Evolutionary conservation across 1,284 basidiomycete genomes (phyloP).

Genomic region (Ustilago cynodontis): DNA sequence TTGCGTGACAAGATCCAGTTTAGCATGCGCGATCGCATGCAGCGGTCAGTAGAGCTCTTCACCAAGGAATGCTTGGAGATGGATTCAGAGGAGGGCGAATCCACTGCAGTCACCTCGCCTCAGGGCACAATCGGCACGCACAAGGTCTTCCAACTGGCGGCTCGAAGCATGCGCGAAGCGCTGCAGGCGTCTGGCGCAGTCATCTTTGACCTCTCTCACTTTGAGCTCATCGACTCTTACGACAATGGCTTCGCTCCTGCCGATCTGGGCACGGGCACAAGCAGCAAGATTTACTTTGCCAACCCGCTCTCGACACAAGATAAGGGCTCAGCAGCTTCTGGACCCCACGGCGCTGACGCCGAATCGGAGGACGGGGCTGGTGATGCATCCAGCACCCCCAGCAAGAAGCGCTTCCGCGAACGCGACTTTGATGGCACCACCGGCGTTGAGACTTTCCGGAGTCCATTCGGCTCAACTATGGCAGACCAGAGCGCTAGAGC

Average conservation of each 20-base stretch:
- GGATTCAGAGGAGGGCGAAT: constrained; percentile 73
- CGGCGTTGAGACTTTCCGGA: constrained; percentile 43
- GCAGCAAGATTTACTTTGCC: constrained; percentile 63
- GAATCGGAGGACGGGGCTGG: constrained; percentile 6
- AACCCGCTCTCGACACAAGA: constrained; percentile 43
- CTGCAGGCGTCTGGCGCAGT: constrained; percentile 91
- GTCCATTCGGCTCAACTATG: constrained; percentile 26
- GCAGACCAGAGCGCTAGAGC: constrained; percentile 31
- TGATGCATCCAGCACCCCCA: constrained; percentile 2
- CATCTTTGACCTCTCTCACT: constrained; percentile 90
- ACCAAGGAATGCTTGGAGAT: constrained; percentile 94
- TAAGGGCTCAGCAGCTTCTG: constrained; percentile 21
- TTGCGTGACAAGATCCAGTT: constrained; percentile 95
- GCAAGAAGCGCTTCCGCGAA: constrained; percentile 20
- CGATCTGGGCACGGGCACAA: constrained; percentile 58
- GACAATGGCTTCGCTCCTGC: constrained; percentile 72
- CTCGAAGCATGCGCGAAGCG: constrained; percentile 86
- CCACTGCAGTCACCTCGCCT: constrained; percentile 23
- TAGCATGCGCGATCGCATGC: constrained; percentile 88
- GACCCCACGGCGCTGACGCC: background rate
- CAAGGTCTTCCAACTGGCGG: constrained; percentile 74
- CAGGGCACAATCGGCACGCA: constrained; percentile 39
- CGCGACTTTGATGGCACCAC: constrained; percentile 53
- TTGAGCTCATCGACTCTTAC: constrained; percentile 84
- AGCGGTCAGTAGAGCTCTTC: constrained; percentile 94